Conservation (phyloP, 2,329 filamentous ascomycete genomes). For the Ustulina deusta region DNA sequence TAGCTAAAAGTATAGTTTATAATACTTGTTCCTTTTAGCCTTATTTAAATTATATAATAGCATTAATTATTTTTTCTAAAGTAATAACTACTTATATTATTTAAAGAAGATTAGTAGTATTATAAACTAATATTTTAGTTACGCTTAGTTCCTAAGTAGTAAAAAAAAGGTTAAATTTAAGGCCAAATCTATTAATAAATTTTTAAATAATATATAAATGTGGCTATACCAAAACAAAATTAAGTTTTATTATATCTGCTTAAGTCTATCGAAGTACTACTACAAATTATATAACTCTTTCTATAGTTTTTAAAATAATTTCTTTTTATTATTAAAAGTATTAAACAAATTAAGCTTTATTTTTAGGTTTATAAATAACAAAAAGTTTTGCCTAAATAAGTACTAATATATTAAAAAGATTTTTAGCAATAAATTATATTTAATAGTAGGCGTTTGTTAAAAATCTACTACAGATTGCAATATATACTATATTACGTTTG, state of each 20-base stretch:
- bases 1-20: too few relatives aligned
- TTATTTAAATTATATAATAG: neutral
- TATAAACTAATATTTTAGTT: too few relatives aligned
- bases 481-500: too few relatives aligned
- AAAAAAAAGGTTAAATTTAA: too few relatives aligned
- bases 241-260: neutral
- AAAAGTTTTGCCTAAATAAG: neutral
- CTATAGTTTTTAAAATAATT: too few relatives aligned
- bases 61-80: neutral
- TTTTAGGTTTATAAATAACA: neutral
- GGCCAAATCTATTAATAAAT: neutral
- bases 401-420: neutral
- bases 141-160: too few relatives aligned
- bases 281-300: too few relatives aligned
- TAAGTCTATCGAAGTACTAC: neutral
- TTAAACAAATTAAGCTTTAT: neutral
- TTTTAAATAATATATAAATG: neutral
- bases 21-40: too few relatives aligned
- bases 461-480: too few relatives aligned
- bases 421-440: too few relatives aligned
- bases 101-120: neutral
- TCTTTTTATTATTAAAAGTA: neutral
- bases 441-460: neutral
- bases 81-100: neutral
- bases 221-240: neutral